Percentiles rank a stretch among this genome's conserved stretches.
phyloP scores from a whole-genome alignment of 257 asterid species.

The Fraxinus americana region DNA sequence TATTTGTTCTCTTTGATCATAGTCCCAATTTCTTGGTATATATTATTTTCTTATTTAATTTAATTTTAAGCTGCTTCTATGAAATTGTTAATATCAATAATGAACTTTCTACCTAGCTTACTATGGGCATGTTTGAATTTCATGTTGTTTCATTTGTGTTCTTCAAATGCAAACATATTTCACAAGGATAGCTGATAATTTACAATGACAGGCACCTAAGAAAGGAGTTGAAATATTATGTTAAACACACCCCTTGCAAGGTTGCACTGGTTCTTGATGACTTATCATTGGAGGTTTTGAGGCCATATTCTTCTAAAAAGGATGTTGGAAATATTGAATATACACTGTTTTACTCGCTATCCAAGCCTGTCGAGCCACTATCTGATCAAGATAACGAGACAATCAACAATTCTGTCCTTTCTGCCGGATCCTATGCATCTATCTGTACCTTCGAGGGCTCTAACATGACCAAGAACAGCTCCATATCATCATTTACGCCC shows the following conservation, averaged over 20 bases:
- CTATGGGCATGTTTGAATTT: neutral
- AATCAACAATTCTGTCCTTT: slow-evolving; percentile 28
- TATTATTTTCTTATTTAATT: too few relatives aligned
- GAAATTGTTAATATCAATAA: neutral
- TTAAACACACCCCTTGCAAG: slow-evolving; percentile 71
- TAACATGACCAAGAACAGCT: slow-evolving; percentile 34
- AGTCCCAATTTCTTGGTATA: neutral
- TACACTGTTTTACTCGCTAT: slow-evolving; percentile 48
- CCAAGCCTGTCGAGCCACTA: slow-evolving; percentile 46
- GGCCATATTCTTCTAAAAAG: slow-evolving; percentile 40
- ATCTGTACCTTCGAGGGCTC: slow-evolving; percentile 43
- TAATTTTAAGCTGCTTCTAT: neutral
- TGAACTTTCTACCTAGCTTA: neutral
- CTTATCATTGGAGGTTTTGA: slow-evolving; percentile 47
- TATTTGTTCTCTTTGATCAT: too few relatives aligned
- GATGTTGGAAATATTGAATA: slow-evolving; percentile 37
- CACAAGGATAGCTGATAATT: slow-evolving; percentile 10
- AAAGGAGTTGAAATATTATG: slow-evolving; percentile 59
- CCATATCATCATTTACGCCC: slow-evolving; percentile 12
- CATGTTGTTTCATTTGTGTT: neutral
- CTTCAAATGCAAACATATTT: neutral
- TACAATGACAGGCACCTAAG: slow-evolving; percentile 56
- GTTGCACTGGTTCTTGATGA: slow-evolving; percentile 57
- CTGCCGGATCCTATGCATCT: slow-evolving; percentile 36
- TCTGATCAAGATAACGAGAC: slow-evolving; percentile 27